A percentile compares a stretch with the other conserved stretches of the same genome.
phyloP scores from a whole-genome alignment of 805 yeast species.

The Suhomyces prunicola region DNA sequence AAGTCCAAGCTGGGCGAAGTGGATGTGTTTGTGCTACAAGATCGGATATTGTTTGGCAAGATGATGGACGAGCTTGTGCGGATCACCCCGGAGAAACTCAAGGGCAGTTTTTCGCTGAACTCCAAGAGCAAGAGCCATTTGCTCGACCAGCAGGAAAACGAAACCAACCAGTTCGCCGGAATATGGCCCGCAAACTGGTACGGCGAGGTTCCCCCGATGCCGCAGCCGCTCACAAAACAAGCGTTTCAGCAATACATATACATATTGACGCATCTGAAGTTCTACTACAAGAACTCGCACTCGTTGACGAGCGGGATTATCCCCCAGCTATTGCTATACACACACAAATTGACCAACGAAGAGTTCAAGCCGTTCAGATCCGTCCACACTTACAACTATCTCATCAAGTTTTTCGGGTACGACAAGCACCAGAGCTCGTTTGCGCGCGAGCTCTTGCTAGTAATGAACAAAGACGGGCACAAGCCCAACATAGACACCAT shows the following conservation, averaged over 20 bases:
- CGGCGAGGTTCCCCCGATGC: conserved; percentile 33
- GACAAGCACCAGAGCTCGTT: conserved; percentile 39
- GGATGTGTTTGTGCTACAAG: conserved; percentile 25
- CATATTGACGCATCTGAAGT: conserved; percentile 31
- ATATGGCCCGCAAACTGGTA: conserved; percentile 21
- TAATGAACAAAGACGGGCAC: conserved; percentile 41
- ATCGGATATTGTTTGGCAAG: conserved; percentile 26
- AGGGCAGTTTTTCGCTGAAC: conserved; percentile 13
- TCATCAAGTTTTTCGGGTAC: conserved; percentile 40
- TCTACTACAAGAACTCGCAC: conserved; percentile 31
- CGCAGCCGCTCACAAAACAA: conserved; percentile 23
- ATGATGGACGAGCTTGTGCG: conserved; percentile 32
- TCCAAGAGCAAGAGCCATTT: conserved; percentile 13
- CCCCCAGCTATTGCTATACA: conserved; percentile 35
- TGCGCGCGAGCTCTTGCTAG: conserved; percentile 37
- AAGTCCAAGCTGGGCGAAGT: conserved; percentile 16
- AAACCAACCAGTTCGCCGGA: conserved; percentile 9
- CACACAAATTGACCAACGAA: conserved; percentile 33
- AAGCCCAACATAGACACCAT: conserved; percentile 40
- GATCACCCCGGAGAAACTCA: conserved; percentile 30
- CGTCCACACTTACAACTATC: conserved; percentile 35
- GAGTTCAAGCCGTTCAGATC: conserved; percentile 29
- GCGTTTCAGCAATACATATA: conserved; percentile 35
- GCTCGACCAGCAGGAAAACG: conserved; percentile 19
- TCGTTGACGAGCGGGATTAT: conserved; percentile 35